phyloP scores from a whole-genome alignment of 2,329 filamentous ascomycete genomes.

The Apiospora phragmitis region DNA sequence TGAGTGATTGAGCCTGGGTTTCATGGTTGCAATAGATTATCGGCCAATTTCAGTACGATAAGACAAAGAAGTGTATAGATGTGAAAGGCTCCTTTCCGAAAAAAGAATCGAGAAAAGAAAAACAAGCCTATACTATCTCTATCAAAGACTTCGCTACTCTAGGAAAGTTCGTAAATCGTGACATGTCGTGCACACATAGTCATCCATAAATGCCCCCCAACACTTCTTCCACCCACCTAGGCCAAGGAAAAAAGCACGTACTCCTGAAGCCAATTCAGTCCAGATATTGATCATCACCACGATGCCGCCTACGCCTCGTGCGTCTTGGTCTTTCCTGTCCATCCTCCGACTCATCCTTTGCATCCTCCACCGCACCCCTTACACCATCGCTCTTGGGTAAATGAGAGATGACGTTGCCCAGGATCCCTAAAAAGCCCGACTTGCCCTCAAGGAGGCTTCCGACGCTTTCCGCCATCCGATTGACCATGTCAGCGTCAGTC shows the following conservation, averaged over 20 bases:
- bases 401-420: slow-evolving; percentile 14
- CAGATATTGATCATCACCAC: background rate
- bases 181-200: slow-evolving; percentile 5
- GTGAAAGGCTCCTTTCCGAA: background rate
- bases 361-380: background rate
- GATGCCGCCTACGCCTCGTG: background rate
- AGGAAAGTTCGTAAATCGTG: slow-evolving; percentile 5
- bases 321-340: background rate
- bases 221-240: background rate
- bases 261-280: background rate
- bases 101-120: background rate
- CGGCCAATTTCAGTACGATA: background rate
- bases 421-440: slow-evolving; percentile 14
- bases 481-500: slow-evolving; percentile 18
- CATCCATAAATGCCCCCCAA: background rate
- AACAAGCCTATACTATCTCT: background rate
- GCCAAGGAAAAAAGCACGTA: background rate
- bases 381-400: background rate
- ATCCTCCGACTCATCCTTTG: background rate
- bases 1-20: background rate
- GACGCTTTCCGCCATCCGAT: slow-evolving; percentile 14
- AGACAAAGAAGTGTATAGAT: background rate
- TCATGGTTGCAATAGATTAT: background rate
- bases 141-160: background rate
- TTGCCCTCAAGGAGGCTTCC: slow-evolving; percentile 16